These are phyloP conservation scores for Fusarium buxicola DNA, from an alignment of 2,329 filamentous ascomycete genomes.

Conservation along the genomic window DNA sequence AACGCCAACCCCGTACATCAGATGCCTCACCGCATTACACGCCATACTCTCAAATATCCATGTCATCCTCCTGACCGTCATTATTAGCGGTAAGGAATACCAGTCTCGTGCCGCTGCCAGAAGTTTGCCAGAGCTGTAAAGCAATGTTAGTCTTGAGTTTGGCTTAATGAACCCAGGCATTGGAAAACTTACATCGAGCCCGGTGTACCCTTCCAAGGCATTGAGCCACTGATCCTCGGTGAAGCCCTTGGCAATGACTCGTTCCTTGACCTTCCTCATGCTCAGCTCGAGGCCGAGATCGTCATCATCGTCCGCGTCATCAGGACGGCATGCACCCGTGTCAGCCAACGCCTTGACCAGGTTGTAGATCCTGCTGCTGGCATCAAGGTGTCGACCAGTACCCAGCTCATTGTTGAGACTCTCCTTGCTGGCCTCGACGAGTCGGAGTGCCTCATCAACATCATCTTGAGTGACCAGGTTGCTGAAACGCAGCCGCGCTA, in stretches of 20 bases:
- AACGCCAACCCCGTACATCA: slow-evolving; percentile 49
- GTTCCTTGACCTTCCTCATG: slow-evolving; percentile 87
- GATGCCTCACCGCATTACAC: slow-evolving; percentile 36
- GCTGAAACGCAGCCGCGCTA: slow-evolving; percentile 91
- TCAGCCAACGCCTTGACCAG: slow-evolving; percentile 90
- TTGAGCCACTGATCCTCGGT: slow-evolving; percentile 91
- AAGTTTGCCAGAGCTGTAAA: slow-evolving; percentile 80
- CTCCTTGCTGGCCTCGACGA: slow-evolving; percentile 94
- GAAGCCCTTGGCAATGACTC: slow-evolving; percentile 95
- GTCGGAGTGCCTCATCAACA: slow-evolving; percentile 91
- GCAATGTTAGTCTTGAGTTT: slow-evolving; percentile 52
- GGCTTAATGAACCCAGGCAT: background rate
- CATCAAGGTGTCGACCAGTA: slow-evolving; percentile 73
- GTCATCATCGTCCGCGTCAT: slow-evolving; percentile 68
- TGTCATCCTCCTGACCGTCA: slow-evolving; percentile 60
- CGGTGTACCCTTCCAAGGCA: slow-evolving; percentile 89
- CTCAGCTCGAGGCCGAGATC: slow-evolving; percentile 76
- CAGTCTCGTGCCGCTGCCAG: slow-evolving; percentile 75
- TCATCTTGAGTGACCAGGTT: slow-evolving; percentile 88
- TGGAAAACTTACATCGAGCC: slow-evolving; percentile 82
- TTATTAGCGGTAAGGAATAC: slow-evolving; percentile 74
- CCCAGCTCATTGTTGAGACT: slow-evolving; percentile 80
- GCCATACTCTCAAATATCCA: slow-evolving; percentile 52
- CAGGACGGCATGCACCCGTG: slow-evolving; percentile 84
- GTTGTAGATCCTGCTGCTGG: slow-evolving; percentile 93